Evolutionary conservation across 1,284 basidiomycete genomes (phyloP), one percentile per base, ranked within the genome.

Genomic region (Neotropicomus parvogracilis): DNA sequence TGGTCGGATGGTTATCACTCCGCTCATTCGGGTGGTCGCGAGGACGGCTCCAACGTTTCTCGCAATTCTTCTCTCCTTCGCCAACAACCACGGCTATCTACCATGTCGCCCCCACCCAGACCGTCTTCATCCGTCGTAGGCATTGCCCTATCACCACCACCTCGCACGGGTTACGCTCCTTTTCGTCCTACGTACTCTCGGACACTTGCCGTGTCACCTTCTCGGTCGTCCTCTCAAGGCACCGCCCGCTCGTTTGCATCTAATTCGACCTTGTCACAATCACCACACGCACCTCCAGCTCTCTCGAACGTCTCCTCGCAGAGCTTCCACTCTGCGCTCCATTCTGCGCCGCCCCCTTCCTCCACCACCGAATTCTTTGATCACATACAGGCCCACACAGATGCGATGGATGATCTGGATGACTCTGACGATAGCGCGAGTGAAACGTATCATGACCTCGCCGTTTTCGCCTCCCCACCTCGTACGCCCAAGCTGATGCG

Each of bases 301-400:
- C 58, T 62, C 38, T 48, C 40, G 34, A 75, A 74, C 40, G 67
- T 74, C 32, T 49, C 63, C 14, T 60, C 62, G 32, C 55, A 62
- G 50, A 66, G 69, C 19, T 69, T 71, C 35, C 61, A 70, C 26
- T 62, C 70, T 45, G 66, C 74, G 9, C 70, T 73, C 41, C 71
- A 77, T 40, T 79, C 77, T 33, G 80, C 78, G 52, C 75, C 77
- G n/a, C 78, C 79, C 24, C 70, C 75, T 10, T 73, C 79, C 10
- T 79, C 83, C 10, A 78, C 83, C 0, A 77, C 80, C 24, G 79
- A 78, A 36, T 88, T 88, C 71, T 88, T 88, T 64, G 85, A 88
- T 65, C 76, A 70, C 51, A 79, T 88, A 44, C 81, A 87, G 57
- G 69, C 73, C 28, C 80, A 84, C 41, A 76, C 77, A n/a, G 81